Conservation (phyloP, 768 basidiomycete species). For the Leccinellum albellum region DNA sequence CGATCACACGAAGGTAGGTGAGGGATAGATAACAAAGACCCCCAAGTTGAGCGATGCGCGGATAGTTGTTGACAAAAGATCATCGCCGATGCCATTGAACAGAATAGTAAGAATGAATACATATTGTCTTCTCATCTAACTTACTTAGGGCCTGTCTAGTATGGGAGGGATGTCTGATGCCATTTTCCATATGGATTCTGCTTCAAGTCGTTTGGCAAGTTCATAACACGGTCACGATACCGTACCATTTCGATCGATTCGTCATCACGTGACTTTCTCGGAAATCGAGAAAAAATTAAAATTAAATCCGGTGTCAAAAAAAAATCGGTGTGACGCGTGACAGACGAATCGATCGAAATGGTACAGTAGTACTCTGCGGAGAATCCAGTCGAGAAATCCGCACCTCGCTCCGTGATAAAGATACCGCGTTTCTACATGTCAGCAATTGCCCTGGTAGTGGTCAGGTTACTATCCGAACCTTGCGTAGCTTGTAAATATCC, state of each 20-base stretch:
- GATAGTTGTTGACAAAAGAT: not conserved
- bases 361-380: conserved; percentile 10
- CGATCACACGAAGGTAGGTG: conserved; percentile 23
- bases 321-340: too few relatives aligned
- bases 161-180: conserved; percentile 4
- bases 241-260: too few relatives aligned
- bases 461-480: too few relatives aligned
- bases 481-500: too few relatives aligned
- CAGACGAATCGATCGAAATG: too few relatives aligned
- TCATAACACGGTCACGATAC: too few relatives aligned
- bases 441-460: too few relatives aligned
- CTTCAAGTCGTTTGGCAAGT: conserved; percentile 21
- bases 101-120: not conserved
- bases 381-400: conserved; percentile 23
- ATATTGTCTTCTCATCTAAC: not conserved
- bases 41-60: not conserved
- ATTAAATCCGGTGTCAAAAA: too few relatives aligned
- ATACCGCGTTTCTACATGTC: conserved; percentile 32
- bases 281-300: too few relatives aligned
- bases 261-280: too few relatives aligned
- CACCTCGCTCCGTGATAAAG: conserved; percentile 26
- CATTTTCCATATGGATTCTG: conserved; percentile 12
- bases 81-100: conserved; percentile 13
- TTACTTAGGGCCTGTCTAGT: not conserved
- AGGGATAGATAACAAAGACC: conserved; percentile 25